Evolutionary conservation across 2,329 filamentous ascomycete genomes (phyloP).

Genomic region (Hirsutella thompsonii): DNA sequence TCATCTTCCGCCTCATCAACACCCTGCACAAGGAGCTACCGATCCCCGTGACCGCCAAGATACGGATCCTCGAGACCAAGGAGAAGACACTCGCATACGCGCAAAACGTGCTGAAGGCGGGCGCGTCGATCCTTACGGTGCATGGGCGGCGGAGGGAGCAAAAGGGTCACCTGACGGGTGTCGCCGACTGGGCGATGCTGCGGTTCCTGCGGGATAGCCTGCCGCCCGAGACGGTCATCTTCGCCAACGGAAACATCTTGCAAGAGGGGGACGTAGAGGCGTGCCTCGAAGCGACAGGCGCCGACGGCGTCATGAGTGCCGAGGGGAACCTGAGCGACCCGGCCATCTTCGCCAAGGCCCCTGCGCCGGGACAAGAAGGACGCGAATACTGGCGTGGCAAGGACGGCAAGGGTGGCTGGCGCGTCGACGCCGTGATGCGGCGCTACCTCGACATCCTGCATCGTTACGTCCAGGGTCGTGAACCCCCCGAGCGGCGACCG

Average conservation of each 20-base stretch:
- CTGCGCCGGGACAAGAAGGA: constrained; percentile 49
- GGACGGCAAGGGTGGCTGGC: constrained; percentile 71
- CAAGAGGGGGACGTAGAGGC: constrained; percentile 63
- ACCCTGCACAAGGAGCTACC: constrained; percentile 66
- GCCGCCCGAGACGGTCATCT: constrained; percentile 79
- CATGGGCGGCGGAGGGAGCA: constrained; percentile 83
- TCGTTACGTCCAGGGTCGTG: constrained; percentile 53
- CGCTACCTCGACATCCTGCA: constrained; percentile 88
- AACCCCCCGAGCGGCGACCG: constrained; percentile 54
- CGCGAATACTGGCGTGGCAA: constrained; percentile 78
- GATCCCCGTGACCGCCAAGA: constrained; percentile 88
- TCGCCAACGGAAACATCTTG: constrained; percentile 92
- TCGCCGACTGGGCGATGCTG: constrained; percentile 86
- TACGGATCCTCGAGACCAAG: constrained; percentile 73
- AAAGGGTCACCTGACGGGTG: constrained; percentile 87
- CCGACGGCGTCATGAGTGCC: constrained; percentile 89
- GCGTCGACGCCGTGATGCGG: constrained; percentile 76
- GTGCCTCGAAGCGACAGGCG: constrained; percentile 74
- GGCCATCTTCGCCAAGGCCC: constrained; percentile 63
- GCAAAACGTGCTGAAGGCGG: constrained; percentile 70
- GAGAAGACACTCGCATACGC: constrained; percentile 86
- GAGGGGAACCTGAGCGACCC: constrained; percentile 93
- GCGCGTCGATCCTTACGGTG: constrained; percentile 85
- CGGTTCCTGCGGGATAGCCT: constrained; percentile 71
- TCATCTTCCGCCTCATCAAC: constrained; percentile 73